These are phyloP conservation scores for Athelia psychrophila DNA, from an alignment of 1,284 basidiomycete species.

Conservation along the genomic window DNA sequence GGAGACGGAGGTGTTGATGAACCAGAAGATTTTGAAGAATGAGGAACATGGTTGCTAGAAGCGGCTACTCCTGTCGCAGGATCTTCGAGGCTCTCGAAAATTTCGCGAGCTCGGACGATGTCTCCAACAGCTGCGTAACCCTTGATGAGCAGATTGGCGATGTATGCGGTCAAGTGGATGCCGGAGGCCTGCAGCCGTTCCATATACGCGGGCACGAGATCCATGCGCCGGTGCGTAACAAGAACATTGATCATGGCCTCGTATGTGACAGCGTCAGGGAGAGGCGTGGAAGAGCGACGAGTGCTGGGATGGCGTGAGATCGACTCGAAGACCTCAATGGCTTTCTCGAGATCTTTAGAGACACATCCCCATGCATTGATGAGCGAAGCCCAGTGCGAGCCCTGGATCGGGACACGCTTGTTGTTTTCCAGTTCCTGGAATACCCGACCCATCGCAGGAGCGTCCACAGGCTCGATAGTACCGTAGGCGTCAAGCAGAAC, in stretches of 20 bases:
- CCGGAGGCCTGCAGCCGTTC: conserved; percentile 60
- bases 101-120: conserved; percentile 64
- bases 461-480: conserved; percentile 80
- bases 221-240: conserved; percentile 75
- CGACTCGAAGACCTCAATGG: conserved; percentile 77
- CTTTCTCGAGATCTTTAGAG: conserved; percentile 74
- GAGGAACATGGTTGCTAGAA: conserved; percentile 81
- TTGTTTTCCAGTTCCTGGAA: conserved; percentile 65
- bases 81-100: conserved; percentile 91
- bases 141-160: conserved; percentile 91
- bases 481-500: conserved; percentile 92
- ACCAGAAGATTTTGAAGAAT: conserved; percentile 36
- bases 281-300: conserved; percentile 19
- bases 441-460: conserved; percentile 71
- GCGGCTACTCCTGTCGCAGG: conserved; percentile 87
- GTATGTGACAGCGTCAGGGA: conserved; percentile 86
- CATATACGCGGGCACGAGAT: conserved; percentile 75
- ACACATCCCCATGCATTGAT: conserved; percentile 91
- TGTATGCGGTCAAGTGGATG: conserved; percentile 93
- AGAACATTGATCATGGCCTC: conserved; percentile 91
- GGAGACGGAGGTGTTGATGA: conserved; percentile 20
- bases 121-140: conserved; percentile 78
- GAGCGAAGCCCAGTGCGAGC: conserved; percentile 89
- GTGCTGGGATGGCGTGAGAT: conserved; percentile 56
- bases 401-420: conserved; percentile 59